Evolutionary conservation across 1,284 basidiomycete species (phyloP), one percentile per base, ranked within the genome.

Genomic region (Takashimella tepidaria): DNA sequence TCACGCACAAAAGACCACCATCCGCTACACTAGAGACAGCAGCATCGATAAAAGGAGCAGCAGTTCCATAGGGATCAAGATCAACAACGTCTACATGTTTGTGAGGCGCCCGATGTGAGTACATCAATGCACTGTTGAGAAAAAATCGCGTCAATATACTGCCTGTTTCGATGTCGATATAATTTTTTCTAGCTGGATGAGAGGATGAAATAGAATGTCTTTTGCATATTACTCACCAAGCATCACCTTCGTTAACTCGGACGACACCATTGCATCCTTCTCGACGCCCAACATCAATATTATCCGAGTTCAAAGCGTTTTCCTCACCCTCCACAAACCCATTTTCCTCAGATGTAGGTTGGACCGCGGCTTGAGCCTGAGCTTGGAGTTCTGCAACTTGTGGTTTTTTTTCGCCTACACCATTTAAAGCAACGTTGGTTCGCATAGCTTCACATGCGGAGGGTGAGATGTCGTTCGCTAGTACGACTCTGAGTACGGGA

Each of bases 1-100:
- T 98, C 31, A 99, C 86, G 64, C 91, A 93, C 6, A 99, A 79
- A 20, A 99, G 77, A 85, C 91, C 92, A 68, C 88, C 91, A 62
- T 96, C 92, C 22, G 83, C 82, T 2, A 98, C 81, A 52, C 84
- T 84, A 66, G 96, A 92, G n/a, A 98, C 85, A 0, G 95, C 92
- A n/a, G 86, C 87, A 66, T 99, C 96, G 26, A 98, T 85, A 73
- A 99, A 99, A 0, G 93, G 92, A 3, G 92, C 88, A 1, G 96
- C 96, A 4, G 92, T 95, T 0, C 96, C 96, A 69, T 98, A 99
- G 0, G 96, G 96, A 70, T 98, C 95, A 16, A 99, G 81, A 72
- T 99, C 96, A 20, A 99, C 85, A 26, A 92, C 89, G 61, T 98
- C 92, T 37, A 97, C 93, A 4, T 87, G 84, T 11, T 82, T 78